Base-by-base conservation (phyloP, 805 yeast species). In the Saccharomycopsis javanensis region DNA sequence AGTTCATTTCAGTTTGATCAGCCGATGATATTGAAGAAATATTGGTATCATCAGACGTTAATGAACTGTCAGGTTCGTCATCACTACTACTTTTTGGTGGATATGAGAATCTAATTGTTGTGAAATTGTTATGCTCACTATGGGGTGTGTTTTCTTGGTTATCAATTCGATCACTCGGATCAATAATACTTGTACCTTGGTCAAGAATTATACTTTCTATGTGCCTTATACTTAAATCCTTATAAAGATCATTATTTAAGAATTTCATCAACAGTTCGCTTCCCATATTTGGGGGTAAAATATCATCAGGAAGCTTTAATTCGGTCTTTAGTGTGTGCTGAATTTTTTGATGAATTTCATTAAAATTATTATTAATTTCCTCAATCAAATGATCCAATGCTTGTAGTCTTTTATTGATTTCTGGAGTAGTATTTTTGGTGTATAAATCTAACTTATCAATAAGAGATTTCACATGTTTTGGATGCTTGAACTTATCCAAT, bases 171-270 rank as follows among this genome's bases (percentile, higher is more conserved):
- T 42, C 48, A 13, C 28, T 42, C 8, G 48, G 48, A 15, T 42
- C 48, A 7, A 42, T 42, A 42, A 42, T 42, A 42, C 48, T 42
- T 20, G 27, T 28, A 20, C 25, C n/a, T 20, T 42, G 48, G 11
- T 42, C 48, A 18, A 42, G 15, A 20, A 42, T 42, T 18, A 42
- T 20, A 16, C 48, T 42, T n/a, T 42, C 28, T n/a, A 52, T 35
- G 23, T 52, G 55, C 46, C 55, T 52, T 37, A 52, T 28, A 2
- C 30, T 37, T n/a, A 52, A 52, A 35, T 52, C 55, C 15, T 34
- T 52, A 37, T 37, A 52, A 15, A 52, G 55, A 7, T 52, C 42
- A 23, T 25, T 52, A 10, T 35, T 35, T 15, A 52, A 38, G 23
- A 52, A 38, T 30, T 25, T 15, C 4, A 25, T 34, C 30, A 52